These are phyloP conservation scores for Camelina neglecta DNA, from an alignment of 345 rosid genomes.

Conservation along the genomic window DNA sequence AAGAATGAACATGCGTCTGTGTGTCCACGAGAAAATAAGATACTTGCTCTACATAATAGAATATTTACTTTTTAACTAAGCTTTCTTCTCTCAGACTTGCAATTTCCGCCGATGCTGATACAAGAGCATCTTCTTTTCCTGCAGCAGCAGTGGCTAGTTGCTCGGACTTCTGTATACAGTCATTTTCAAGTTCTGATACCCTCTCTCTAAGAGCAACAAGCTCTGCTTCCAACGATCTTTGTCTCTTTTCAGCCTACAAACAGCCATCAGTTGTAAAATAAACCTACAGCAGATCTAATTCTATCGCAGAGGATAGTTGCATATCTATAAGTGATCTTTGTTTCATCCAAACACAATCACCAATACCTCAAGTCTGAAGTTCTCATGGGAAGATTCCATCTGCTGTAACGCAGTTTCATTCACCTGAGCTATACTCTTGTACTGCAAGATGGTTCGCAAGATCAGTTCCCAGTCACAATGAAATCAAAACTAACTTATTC, in stretches of 20 bases:
- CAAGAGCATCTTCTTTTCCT: constrained; percentile 74
- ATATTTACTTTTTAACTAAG: constrained; percentile 58
- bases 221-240: constrained; percentile 74
- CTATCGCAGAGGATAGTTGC: constrained; percentile 25
- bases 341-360: constrained; percentile 26
- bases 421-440: constrained; percentile 91
- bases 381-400: constrained; percentile 89
- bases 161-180: constrained; percentile 68
- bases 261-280: constrained; percentile 20
- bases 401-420: constrained; percentile 91
- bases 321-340: constrained; percentile 15
- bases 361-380: constrained; percentile 75
- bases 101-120: constrained; percentile 69
- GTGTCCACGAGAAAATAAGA: constrained; percentile 14
- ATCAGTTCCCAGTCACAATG: constrained; percentile 23
- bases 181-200: constrained; percentile 74
- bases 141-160: constrained; percentile 67
- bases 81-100: constrained; percentile 70
- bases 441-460: constrained; percentile 57
- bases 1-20: constrained; percentile 21
- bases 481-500: constrained; percentile 15
- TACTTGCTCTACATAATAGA: constrained; percentile 8
- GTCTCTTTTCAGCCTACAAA: constrained; percentile 71
- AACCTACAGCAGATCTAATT: constrained; percentile 12
- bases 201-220: constrained; percentile 68